Evolutionary conservation across 345 rosid genomes (phyloP).

Genomic region (Carallia brachiata): DNA sequence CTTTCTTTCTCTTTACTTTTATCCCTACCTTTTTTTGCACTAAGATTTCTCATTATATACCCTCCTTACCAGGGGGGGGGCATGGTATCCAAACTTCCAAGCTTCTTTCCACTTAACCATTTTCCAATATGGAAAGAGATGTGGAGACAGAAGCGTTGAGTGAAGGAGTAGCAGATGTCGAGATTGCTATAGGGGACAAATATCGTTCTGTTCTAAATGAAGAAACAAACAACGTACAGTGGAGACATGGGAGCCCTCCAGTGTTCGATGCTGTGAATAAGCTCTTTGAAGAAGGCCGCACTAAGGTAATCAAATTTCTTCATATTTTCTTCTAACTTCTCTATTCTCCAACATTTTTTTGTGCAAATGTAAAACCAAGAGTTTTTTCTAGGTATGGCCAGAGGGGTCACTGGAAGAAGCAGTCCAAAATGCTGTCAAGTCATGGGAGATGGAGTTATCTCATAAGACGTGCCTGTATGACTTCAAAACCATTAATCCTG

Average conservation of each 20-base stretch:
- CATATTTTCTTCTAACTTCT: no score
- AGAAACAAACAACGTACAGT: slow-evolving; percentile 5
- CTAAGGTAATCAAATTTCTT: slow-evolving; percentile 18
- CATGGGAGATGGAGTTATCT: slow-evolving; percentile 90
- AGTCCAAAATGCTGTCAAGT: slow-evolving; percentile 74
- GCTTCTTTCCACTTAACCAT: no score
- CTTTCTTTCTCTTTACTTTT: no score
- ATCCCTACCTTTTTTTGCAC: no score
- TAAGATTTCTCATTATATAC: no score
- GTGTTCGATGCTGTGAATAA: slow-evolving; percentile 25
- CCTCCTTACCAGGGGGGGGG: no score
- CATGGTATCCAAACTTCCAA: no score
- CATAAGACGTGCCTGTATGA: slow-evolving; percentile 67
- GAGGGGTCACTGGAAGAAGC: slow-evolving; percentile 72
- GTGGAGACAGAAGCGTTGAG: no score
- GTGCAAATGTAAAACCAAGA: background rate
- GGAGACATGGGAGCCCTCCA: slow-evolving; percentile 34
- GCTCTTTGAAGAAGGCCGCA: slow-evolving; percentile 35
- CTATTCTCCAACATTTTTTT: background rate
- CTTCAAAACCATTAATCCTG: slow-evolving; percentile 66
- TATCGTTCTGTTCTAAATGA: slow-evolving; percentile 21
- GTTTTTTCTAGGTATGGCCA: slow-evolving; percentile 59
- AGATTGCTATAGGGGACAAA: slow-evolving; percentile 9
- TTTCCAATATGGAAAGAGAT: no score
- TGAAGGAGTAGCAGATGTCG: no score